A percentile compares a stretch with the other conserved stretches of the same genome.
Evolutionary conservation across 2,329 filamentous ascomycete species (phyloP).

Genomic region (Orbilia javanica): DNA sequence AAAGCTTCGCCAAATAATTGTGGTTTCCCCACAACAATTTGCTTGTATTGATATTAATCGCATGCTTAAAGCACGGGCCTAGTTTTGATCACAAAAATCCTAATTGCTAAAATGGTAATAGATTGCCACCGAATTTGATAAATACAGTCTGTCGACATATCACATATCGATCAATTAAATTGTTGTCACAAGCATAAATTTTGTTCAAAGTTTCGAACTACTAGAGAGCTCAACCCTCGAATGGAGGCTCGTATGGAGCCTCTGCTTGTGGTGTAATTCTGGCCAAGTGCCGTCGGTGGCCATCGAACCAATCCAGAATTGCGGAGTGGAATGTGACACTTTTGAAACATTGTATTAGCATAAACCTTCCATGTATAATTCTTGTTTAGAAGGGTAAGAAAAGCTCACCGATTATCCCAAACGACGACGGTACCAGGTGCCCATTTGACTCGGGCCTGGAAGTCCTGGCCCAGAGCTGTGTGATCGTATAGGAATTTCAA

Average conservation of each 20-base stretch:
- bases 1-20: too few relatives aligned
- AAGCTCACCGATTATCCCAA: slow-evolving; percentile 74
- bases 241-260: slow-evolving; percentile 46
- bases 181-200: not conserved
- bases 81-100: not conserved
- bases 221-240: not conserved
- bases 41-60: too few relatives aligned
- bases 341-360: not conserved
- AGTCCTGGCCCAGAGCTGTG: slow-evolving; percentile 77
- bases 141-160: slow-evolving; percentile 1
- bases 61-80: too few relatives aligned
- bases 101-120: not conserved
- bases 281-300: slow-evolving; percentile 81
- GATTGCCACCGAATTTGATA: not conserved
- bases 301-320: slow-evolving; percentile 83
- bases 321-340: slow-evolving; percentile 80
- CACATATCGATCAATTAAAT: not conserved
- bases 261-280: slow-evolving; percentile 87
- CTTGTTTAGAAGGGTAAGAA: not conserved
- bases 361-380: not conserved
- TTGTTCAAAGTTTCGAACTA: not conserved
- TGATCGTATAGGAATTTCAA: slow-evolving; percentile 84
- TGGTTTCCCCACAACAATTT: too few relatives aligned
- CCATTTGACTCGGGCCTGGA: slow-evolving; percentile 83
- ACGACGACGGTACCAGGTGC: slow-evolving; percentile 82